Conservation (phyloP, 139 green algal genomes). For the Closterium sp. region DNA sequence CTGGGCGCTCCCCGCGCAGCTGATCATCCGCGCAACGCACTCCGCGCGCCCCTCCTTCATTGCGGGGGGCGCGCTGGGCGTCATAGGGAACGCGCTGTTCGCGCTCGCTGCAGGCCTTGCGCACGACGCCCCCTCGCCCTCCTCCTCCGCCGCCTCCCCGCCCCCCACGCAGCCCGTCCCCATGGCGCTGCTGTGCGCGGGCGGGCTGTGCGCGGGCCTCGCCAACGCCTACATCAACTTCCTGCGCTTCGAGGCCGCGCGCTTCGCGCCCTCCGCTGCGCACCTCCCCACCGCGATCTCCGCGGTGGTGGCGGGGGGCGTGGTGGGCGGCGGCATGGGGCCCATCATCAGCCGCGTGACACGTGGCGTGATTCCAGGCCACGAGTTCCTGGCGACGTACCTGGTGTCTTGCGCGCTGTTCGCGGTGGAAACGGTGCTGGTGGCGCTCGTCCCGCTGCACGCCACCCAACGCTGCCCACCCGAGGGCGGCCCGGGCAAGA, state of each 20-base stretch:
- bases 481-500: too few species aligned
- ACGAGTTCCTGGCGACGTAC: conserved; percentile 24
- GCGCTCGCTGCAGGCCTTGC: background rate
- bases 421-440: background rate
- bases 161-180: background rate
- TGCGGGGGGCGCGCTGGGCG: background rate
- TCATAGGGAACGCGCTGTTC: background rate
- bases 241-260: conserved; percentile 17
- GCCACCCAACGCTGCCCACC: too few species aligned
- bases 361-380: background rate
- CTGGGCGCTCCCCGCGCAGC: conserved; percentile 16
- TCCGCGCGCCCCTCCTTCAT: background rate
- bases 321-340: conserved; percentile 20
- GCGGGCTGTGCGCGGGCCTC: background rate
- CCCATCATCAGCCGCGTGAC: conserved; percentile 22
- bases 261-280: background rate
- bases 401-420: conserved; percentile 1
- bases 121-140: too few species aligned
- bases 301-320: conserved; percentile 5
- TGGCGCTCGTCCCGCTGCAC: background rate
- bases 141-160: too few species aligned
- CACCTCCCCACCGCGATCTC: conserved; percentile 1
- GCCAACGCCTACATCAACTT: conserved; percentile 22
- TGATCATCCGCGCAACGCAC: background rate
- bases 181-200: conserved; percentile 1